Evolutionary conservation across 2,329 filamentous ascomycete genomes (phyloP).

Genomic region (Colletotrichum sp.): DNA sequence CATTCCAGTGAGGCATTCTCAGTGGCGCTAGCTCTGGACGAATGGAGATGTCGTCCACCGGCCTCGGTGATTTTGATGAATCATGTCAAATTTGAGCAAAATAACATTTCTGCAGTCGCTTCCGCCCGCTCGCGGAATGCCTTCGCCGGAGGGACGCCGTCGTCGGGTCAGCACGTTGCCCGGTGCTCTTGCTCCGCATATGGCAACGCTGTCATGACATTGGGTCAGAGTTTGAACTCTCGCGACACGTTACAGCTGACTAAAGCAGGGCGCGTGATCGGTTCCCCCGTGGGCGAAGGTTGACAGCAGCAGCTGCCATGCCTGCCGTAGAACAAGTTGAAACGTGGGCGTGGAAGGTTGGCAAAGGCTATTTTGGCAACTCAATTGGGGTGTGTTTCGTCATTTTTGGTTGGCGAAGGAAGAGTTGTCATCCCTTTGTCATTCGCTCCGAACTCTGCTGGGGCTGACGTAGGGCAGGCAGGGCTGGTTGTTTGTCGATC

Average conservation of each 20-base stretch:
- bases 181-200: not conserved
- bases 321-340: conserved; percentile 7
- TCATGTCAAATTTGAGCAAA: not conserved
- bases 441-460: not conserved
- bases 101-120: not conserved
- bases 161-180: not conserved
- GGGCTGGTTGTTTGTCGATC: not conserved
- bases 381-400: not conserved
- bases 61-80: not conserved
- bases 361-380: conserved; percentile 3
- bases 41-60: not conserved
- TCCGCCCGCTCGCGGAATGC: not conserved
- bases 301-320: not conserved
- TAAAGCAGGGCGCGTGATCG: not conserved
- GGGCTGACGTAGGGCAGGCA: not conserved
- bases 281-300: not conserved
- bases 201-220: not conserved
- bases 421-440: conserved; percentile 3
- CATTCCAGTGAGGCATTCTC: not conserved
- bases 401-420: not conserved
- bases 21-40: not conserved
- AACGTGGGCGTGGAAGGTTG: conserved; percentile 1
- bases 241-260: not conserved
- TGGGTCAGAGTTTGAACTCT: conserved; percentile 1
- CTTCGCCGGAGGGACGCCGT: not conserved